Evolutionary conservation across 192 early-diverging fungal species (phyloP).

Genomic region (Coemansia sp.): DNA sequence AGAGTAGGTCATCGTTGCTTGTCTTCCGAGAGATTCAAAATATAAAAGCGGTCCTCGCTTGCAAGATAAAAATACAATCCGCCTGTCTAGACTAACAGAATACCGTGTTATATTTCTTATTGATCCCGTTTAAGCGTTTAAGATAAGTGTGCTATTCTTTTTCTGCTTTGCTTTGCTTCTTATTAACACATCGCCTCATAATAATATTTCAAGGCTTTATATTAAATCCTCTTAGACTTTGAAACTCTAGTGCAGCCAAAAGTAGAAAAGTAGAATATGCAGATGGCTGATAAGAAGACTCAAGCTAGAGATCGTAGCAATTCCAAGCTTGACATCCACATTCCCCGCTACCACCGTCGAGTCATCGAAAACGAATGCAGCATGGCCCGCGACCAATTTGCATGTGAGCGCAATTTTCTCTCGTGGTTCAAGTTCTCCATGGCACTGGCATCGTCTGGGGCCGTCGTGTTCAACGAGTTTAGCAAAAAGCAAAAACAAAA

Average conservation of each 20-base stretch:
- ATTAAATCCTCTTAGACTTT: too few relatives aligned
- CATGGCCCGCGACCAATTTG: slow-evolving; percentile 50
- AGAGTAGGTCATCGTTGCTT: too few relatives aligned
- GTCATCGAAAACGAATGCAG: slow-evolving; percentile 41
- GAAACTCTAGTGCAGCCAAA: too few relatives aligned
- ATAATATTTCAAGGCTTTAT: too few relatives aligned
- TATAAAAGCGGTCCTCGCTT: too few relatives aligned
- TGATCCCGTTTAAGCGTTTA: not conserved
- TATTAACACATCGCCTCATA: too few relatives aligned
- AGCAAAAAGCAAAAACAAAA: not conserved
- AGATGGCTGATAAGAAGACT: not conserved
- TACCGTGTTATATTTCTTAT: too few relatives aligned
- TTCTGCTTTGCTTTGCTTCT: not conserved
- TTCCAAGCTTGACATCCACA: not conserved
- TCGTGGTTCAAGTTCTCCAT: slow-evolving; percentile 43
- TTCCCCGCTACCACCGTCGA: slow-evolving; percentile 1
- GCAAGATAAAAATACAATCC: too few relatives aligned
- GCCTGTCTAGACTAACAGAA: too few relatives aligned
- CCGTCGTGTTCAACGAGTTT: slow-evolving; percentile 18
- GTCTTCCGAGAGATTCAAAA: too few relatives aligned
- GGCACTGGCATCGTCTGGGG: slow-evolving; percentile 17
- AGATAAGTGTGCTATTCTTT: not conserved
- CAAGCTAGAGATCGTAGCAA: slow-evolving; percentile 1
- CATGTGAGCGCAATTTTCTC: slow-evolving; percentile 43
- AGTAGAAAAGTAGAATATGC: too few relatives aligned